phyloP scores from a whole-genome alignment of 768 basidiomycete genomes.

The Termitomyces sp. region DNA sequence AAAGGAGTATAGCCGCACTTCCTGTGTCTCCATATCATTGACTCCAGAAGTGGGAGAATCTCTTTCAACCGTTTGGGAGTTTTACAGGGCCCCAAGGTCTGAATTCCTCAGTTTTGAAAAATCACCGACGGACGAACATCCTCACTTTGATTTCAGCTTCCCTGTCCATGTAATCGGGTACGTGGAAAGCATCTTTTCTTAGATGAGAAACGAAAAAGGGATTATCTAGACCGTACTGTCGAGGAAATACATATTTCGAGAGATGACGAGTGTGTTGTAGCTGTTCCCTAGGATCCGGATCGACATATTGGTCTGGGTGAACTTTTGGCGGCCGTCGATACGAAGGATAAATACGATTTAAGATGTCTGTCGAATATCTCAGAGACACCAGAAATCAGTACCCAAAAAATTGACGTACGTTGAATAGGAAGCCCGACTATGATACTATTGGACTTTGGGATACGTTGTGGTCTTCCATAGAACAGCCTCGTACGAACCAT shows the following conservation, averaged over 20 bases:
- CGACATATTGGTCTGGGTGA: constrained; percentile 27
- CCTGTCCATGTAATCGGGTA: constrained; percentile 55
- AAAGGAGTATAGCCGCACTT: constrained; percentile 71
- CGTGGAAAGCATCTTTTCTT: constrained; percentile 27
- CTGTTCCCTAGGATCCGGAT: constrained; percentile 45
- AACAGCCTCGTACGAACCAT: constrained; percentile 60
- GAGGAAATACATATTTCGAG: constrained; percentile 82
- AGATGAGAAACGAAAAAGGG: constrained; percentile 40
- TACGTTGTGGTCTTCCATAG: constrained; percentile 57
- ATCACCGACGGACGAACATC: background rate
- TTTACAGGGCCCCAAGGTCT: constrained; percentile 47
- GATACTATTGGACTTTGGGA: constrained; percentile 47
- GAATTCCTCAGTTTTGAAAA: background rate
- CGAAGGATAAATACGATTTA: constrained; percentile 54
- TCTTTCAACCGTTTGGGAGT: constrained; percentile 73
- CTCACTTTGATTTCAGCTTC: constrained; percentile 69
- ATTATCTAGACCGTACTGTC: constrained; percentile 66
- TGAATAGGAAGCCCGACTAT: constrained; percentile 63
- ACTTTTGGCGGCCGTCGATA: constrained; percentile 29
- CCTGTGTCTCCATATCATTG: constrained; percentile 61
- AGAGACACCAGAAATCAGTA: background rate
- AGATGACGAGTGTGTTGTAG: constrained; percentile 56
- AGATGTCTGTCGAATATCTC: constrained; percentile 46
- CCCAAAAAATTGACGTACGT: constrained; percentile 41
- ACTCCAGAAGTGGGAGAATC: constrained; percentile 50